Conservation (phyloP, 2,329 filamentous ascomycete species). For the Metarhizium robertsii region DNA sequence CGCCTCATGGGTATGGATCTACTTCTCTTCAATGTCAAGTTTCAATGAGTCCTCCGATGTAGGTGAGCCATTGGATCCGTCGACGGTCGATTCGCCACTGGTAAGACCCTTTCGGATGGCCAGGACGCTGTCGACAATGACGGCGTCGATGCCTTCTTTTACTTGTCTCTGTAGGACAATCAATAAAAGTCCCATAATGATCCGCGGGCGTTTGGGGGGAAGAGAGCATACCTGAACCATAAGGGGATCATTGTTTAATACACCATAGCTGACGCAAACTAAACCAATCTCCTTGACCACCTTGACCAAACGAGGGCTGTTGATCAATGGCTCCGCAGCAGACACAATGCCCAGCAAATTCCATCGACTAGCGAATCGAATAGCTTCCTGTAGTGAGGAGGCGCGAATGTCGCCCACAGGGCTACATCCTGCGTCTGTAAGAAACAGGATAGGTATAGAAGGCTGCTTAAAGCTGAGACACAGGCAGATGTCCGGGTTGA, state of each 20-base stretch:
- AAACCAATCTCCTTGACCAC: slow-evolving; percentile 92
- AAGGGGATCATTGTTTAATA: slow-evolving; percentile 74
- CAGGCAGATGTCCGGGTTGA: slow-evolving; percentile 95
- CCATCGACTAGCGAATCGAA: slow-evolving; percentile 91
- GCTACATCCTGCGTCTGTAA: slow-evolving; percentile 78
- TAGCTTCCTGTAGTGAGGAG: slow-evolving; percentile 86
- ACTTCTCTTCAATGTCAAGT: not conserved
- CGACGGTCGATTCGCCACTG: slow-evolving; percentile 15
- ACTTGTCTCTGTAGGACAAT: slow-evolving; percentile 62
- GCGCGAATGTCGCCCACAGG: slow-evolving; percentile 83
- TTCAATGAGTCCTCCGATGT: not conserved
- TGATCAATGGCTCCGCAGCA: slow-evolving; percentile 78
- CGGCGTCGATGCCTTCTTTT: slow-evolving; percentile 90
- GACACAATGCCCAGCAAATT: slow-evolving; percentile 87
- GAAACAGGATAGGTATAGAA: slow-evolving; percentile 88
- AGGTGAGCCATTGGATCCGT: not conserved
- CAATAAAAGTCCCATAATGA: not conserved
- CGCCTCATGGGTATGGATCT: not conserved
- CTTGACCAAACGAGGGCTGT: slow-evolving; percentile 77
- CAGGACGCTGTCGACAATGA: slow-evolving; percentile 92
- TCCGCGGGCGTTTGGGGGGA: not conserved
- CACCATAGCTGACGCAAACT: slow-evolving; percentile 93
- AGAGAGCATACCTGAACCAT: slow-evolving; percentile 66
- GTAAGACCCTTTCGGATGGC: slow-evolving; percentile 88
- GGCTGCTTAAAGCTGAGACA: slow-evolving; percentile 95